These are phyloP conservation scores for Kwoniella dendrophila DNA, from an alignment of 768 basidiomycete species.

Conservation along the genomic window DNA sequence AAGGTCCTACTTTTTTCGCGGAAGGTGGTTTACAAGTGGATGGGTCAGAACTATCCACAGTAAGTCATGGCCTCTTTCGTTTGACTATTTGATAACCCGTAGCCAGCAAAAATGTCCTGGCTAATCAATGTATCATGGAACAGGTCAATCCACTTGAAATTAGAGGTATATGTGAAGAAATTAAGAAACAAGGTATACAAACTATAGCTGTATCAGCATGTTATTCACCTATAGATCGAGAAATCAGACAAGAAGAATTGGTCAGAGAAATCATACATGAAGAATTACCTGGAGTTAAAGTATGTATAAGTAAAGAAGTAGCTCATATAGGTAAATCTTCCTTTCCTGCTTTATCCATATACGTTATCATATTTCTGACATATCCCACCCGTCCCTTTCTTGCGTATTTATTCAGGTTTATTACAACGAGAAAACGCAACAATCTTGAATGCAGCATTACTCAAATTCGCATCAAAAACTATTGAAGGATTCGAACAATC, in stretches of 20 bases:
- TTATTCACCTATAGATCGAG: slow-evolving; percentile 61
- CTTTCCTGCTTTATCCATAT: too few species aligned
- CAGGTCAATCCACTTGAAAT: slow-evolving; percentile 62
- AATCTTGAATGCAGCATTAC: slow-evolving; percentile 69
- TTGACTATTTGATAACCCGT: too few species aligned
- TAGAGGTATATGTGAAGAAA: slow-evolving; percentile 57
- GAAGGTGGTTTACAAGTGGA: slow-evolving; percentile 59
- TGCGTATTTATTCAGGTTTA: slow-evolving; percentile 59
- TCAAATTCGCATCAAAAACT: slow-evolving; percentile 64
- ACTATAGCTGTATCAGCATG: slow-evolving; percentile 61
- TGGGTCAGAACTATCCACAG: slow-evolving; percentile 35
- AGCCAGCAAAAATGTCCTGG: too few species aligned
- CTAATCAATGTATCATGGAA: too few species aligned
- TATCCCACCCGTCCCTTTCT: background rate
- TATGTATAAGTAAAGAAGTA: slow-evolving; percentile 64
- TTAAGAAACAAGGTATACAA: slow-evolving; percentile 55
- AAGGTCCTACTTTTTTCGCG: slow-evolving; percentile 57
- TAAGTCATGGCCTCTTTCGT: too few species aligned
- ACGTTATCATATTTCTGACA: background rate
- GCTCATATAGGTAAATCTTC: slow-evolving; percentile 36
- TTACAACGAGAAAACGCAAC: slow-evolving; percentile 68
- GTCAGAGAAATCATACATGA: slow-evolving; percentile 59
- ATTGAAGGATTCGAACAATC: slow-evolving; percentile 64
- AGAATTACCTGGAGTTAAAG: slow-evolving; percentile 58
- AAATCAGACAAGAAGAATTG: slow-evolving; percentile 60